These are phyloP conservation scores for Balakata baccata DNA, from an alignment of 345 rosid genomes.

Conservation along the genomic window DNA sequence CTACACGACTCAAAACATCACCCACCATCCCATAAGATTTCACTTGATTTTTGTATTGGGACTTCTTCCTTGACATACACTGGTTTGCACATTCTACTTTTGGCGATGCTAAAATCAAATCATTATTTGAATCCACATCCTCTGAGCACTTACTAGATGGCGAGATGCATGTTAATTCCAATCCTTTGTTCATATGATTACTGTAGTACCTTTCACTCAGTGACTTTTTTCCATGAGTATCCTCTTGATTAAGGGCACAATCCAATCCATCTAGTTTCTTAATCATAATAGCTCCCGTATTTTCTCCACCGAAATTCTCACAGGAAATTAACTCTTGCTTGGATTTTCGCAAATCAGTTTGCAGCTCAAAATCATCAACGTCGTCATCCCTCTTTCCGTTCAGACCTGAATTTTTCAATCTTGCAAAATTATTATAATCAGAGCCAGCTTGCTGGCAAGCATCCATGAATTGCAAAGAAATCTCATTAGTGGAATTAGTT, in stretches of 20 bases:
- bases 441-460: slow-evolving; percentile 28
- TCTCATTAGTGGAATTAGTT: slow-evolving; percentile 64
- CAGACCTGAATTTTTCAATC: slow-evolving; percentile 30
- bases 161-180: slow-evolving; percentile 34
- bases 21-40: slow-evolving; percentile 40
- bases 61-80: slow-evolving; percentile 26
- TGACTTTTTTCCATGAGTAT: slow-evolving; percentile 19
- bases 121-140: slow-evolving; percentile 49
- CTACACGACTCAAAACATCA: slow-evolving; percentile 49
- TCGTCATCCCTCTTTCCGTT: slow-evolving; percentile 31
- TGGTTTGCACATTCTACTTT: slow-evolving; percentile 27
- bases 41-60: slow-evolving; percentile 23
- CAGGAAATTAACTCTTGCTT: slow-evolving; percentile 24
- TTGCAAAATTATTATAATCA: slow-evolving; percentile 28
- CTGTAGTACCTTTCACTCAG: slow-evolving; percentile 29
- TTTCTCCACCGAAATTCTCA: slow-evolving; percentile 24
- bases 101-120: slow-evolving; percentile 32
- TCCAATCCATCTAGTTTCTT: slow-evolving; percentile 23
- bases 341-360: slow-evolving; percentile 18
- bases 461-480: slow-evolving; percentile 50
- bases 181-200: slow-evolving; percentile 29
- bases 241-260: slow-evolving; percentile 32
- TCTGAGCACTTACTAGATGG: slow-evolving; percentile 38
- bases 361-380: slow-evolving; percentile 28
- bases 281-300: slow-evolving; percentile 14